Conservation (phyloP, 306 rosid species). For the Trifolium fragiferum region DNA sequence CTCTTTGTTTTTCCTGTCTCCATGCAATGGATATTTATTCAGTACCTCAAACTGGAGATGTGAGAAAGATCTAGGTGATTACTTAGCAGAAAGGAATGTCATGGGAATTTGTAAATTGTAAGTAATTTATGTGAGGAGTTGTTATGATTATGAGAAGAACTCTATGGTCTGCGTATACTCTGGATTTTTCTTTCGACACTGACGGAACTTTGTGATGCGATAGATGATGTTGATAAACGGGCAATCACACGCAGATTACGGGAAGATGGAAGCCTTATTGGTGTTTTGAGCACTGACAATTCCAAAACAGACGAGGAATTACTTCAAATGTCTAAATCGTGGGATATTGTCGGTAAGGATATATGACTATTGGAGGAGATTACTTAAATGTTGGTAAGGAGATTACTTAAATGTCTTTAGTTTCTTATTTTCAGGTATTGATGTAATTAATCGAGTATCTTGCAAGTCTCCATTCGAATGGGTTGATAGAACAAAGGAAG, state of each 20-base stretch:
- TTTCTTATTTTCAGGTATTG: slow-evolving; percentile 65
- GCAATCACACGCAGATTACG: slow-evolving; percentile 92
- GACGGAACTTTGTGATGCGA: slow-evolving; percentile 43
- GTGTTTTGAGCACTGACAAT: slow-evolving; percentile 88
- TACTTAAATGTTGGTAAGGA: slow-evolving; percentile 10
- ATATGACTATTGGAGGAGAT: slow-evolving; percentile 17
- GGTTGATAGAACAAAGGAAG: slow-evolving; percentile 69
- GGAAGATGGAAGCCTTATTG: slow-evolving; percentile 95
- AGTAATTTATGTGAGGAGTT: slow-evolving; percentile 48
- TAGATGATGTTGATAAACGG: slow-evolving; percentile 95
- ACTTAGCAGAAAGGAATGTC: slow-evolving; percentile 79
- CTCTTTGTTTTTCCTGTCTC: slow-evolving; percentile 6
- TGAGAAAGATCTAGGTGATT: slow-evolving; percentile 67
- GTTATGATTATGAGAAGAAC: slow-evolving; percentile 4
- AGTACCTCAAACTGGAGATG: slow-evolving; percentile 97
- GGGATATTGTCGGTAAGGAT: slow-evolving; percentile 97
- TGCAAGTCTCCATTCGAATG: slow-evolving; percentile 85
- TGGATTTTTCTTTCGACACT: slow-evolving; percentile 22
- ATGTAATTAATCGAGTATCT: slow-evolving; percentile 90
- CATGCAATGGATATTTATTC: slow-evolving; percentile 38
- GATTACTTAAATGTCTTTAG: no score
- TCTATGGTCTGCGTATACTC: background rate
- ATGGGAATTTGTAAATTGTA: slow-evolving; percentile 99
- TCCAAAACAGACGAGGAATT: slow-evolving; percentile 81
- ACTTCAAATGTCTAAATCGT: slow-evolving; percentile 74